Percentiles rank a stretch among this genome's conserved stretches.
phyloP scores from a whole-genome alignment of 2,329 filamentous ascomycete genomes.

The Boeremia lycopersici region DNA sequence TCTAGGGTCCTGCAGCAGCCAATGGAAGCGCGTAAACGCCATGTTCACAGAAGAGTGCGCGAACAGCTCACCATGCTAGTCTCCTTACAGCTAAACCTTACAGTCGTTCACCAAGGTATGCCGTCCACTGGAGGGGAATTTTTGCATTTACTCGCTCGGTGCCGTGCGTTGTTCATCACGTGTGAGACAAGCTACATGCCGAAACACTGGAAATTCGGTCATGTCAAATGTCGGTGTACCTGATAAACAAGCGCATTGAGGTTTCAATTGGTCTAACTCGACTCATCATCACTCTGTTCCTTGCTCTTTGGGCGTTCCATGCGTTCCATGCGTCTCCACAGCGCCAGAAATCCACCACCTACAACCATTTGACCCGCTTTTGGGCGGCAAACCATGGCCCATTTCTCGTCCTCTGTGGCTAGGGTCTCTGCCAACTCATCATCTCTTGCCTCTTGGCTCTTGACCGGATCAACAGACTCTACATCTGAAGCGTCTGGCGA shows the following conservation, averaged over 20 bases:
- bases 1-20: conserved; percentile 29
- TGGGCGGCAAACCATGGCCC: conserved; percentile 48
- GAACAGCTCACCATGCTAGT: conserved; percentile 18
- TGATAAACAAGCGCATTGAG: neutral
- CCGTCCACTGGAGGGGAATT: conserved; percentile 13
- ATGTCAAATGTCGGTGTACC: conserved; percentile 11
- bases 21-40: conserved; percentile 24
- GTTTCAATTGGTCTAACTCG: conserved; percentile 9
- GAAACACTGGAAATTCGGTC: neutral
- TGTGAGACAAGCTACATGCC: conserved; percentile 7
- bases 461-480: conserved; percentile 22
- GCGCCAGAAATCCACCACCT: conserved; percentile 46
- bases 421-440: conserved; percentile 35
- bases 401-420: conserved; percentile 36
- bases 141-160: conserved; percentile 14
- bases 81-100: conserved; percentile 12
- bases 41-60: conserved; percentile 5
- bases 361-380: conserved; percentile 43
- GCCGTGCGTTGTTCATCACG: conserved; percentile 18
- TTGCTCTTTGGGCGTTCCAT: conserved; percentile 29
- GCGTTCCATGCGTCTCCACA: conserved; percentile 47
- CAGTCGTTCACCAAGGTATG: conserved; percentile 13
- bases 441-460: conserved; percentile 35
- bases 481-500: conserved; percentile 17
- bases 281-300: conserved; percentile 8